A percentile compares a stretch with the other conserved stretches of the same genome.
These are phyloP conservation scores for Corymbia calophylla DNA, from an alignment of 441 rosid genomes.

Conservation along the genomic window DNA sequence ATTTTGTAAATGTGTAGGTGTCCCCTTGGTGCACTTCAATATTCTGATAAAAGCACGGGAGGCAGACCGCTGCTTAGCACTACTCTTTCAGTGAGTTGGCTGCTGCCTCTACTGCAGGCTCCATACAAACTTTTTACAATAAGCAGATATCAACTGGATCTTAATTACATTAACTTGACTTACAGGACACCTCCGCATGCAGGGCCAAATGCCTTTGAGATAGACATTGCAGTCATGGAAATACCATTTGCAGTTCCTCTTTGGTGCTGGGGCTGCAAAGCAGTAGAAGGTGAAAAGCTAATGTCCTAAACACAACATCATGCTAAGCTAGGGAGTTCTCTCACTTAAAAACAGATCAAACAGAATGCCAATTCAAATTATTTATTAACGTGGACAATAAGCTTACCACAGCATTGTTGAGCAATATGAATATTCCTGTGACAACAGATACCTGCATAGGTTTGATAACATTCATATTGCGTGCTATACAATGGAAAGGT, in stretches of 20 bases:
- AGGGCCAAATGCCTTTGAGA: slow-evolving; percentile 72
- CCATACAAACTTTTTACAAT: not conserved
- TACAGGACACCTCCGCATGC: slow-evolving; percentile 63
- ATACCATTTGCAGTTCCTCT: slow-evolving; percentile 79
- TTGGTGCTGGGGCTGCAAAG: slow-evolving; percentile 41
- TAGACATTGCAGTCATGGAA: slow-evolving; percentile 69
- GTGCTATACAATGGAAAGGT: not conserved
- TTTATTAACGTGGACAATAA: not conserved
- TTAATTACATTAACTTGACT: slow-evolving; percentile 4
- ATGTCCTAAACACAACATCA: not conserved
- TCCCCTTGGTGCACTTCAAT: not conserved
- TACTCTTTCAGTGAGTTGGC: not conserved
- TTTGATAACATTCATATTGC: not conserved
- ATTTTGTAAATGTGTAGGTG: not conserved
- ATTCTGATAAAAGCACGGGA: not conserved
- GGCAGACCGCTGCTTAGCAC: not conserved
- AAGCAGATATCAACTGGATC: not conserved
- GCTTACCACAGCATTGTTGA: slow-evolving; percentile 55
- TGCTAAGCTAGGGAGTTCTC: not conserved
- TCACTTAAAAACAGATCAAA: not conserved
- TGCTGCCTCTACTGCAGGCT: not conserved
- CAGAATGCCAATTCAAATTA: not conserved
- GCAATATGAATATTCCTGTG: slow-evolving; percentile 50
- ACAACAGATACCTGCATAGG: slow-evolving; percentile 30
- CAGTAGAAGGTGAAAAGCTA: not conserved